Percentiles rank a stretch among this genome's conserved stretches.
Evolutionary conservation across 169 alveolate genomes (phyloP).

Genomic region (Cystoisospora suis): DNA sequence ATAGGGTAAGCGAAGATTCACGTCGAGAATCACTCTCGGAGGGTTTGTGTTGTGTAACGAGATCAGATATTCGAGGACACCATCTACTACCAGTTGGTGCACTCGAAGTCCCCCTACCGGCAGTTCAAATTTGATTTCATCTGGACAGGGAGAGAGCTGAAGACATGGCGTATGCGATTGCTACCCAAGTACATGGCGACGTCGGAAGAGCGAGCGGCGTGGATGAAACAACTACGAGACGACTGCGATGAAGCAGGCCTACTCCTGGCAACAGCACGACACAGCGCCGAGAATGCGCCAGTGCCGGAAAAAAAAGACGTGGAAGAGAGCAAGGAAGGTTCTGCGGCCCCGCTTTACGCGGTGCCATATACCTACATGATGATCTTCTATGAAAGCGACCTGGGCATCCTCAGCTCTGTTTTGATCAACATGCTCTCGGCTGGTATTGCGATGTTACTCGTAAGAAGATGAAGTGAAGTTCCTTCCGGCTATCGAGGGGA

Average conservation of each 20-base stretch:
- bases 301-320: neutral
- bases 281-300: neutral
- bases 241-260: constrained; percentile 54
- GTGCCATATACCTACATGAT: constrained; percentile 76
- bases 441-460: constrained; percentile 74
- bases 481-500: neutral
- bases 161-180: constrained; percentile 70
- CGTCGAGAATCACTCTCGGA: too few species aligned
- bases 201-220: constrained; percentile 74
- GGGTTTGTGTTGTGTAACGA: too few species aligned
- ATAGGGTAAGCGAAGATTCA: too few species aligned
- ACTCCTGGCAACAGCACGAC: neutral
- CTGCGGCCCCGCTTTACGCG: constrained; percentile 64
- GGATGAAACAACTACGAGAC: constrained; percentile 71
- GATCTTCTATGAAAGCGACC: constrained; percentile 77
- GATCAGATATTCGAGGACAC: constrained; percentile 69
- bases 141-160: constrained; percentile 75
- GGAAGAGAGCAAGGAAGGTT: neutral
- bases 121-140: constrained; percentile 75
- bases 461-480: neutral
- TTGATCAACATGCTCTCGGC: constrained; percentile 74
- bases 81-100: constrained; percentile 68
- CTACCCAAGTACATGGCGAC: constrained; percentile 74
- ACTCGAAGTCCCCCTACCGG: constrained; percentile 71
- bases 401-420: constrained; percentile 71